Conservation (phyloP, 75 land plant species). For the Sequoia sempervirens region DNA sequence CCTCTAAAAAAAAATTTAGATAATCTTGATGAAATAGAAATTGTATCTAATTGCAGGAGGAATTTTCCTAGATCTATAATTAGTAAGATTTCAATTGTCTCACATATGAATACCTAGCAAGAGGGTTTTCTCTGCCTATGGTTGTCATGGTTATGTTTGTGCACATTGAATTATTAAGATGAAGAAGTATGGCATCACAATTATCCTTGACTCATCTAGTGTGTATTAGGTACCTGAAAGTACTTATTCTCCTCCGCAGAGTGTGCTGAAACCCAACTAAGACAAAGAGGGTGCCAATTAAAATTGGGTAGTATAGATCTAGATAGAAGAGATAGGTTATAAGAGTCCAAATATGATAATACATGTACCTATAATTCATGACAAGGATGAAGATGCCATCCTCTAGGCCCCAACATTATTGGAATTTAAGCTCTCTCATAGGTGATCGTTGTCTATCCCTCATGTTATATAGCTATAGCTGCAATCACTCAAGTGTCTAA, state of each 20-base stretch:
- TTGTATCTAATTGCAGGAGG: background rate
- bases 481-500: constrained; percentile 66
- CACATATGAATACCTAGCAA: background rate
- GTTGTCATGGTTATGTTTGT: background rate
- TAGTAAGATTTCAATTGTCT: background rate
- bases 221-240: background rate
- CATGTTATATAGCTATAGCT: constrained; percentile 62
- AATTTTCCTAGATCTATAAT: background rate
- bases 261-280: background rate
- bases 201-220: background rate
- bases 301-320: background rate
- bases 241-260: background rate
- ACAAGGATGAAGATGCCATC: constrained; percentile 55
- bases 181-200: background rate
- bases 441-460: constrained; percentile 50
- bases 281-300: background rate
- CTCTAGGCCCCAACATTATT: constrained; percentile 92
- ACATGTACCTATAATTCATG: constrained; percentile 58
- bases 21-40: background rate
- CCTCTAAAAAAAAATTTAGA: background rate
- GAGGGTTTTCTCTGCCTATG: background rate
- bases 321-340: background rate
- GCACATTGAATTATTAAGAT: background rate
- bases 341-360: background rate
- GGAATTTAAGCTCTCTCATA: constrained; percentile 67